phyloP scores from a whole-genome alignment of 192 early-diverging fungal species.

The Dissophora ornata region DNA sequence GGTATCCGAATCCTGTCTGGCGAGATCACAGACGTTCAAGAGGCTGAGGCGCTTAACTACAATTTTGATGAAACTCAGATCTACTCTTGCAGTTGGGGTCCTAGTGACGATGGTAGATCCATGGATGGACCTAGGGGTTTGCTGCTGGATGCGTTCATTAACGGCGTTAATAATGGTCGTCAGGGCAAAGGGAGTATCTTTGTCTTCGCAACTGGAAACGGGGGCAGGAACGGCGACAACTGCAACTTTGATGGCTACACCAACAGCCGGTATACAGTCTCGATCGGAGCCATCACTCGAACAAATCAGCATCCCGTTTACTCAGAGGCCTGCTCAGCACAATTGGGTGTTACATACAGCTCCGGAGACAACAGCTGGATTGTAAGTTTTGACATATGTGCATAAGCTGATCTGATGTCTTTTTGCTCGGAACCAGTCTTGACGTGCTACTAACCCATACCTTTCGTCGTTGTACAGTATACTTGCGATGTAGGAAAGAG shows the following conservation, averaged over 20 bases:
- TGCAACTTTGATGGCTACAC: conserved; percentile 98
- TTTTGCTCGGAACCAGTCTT: neutral
- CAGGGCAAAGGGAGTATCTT: conserved; percentile 87
- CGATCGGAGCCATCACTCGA: conserved; percentile 88
- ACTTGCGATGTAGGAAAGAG: conserved; percentile 83
- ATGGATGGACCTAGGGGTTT: conserved; percentile 87
- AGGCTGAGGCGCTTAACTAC: conserved; percentile 91
- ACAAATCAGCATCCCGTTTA: conserved; percentile 83
- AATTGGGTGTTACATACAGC: conserved; percentile 89
- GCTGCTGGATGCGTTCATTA: conserved; percentile 85
- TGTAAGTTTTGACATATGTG: conserved; percentile 65
- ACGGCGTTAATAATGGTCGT: conserved; percentile 88
- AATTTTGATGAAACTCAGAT: conserved; percentile 90
- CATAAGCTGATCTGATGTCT: neutral
- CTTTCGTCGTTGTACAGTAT: conserved; percentile 55
- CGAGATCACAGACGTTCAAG: conserved; percentile 91
- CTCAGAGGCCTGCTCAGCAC: conserved; percentile 89
- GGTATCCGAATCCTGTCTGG: conserved; percentile 91
- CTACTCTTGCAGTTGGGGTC: conserved; percentile 97
- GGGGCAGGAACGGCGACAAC: conserved; percentile 83
- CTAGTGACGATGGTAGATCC: conserved; percentile 85
- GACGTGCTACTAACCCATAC: too few relatives aligned
- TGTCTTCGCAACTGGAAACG: conserved; percentile 96
- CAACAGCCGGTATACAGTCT: conserved; percentile 95
- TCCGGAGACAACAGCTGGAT: conserved; percentile 80